A percentile compares a stretch with the other conserved stretches of the same genome.
Evolutionary conservation across 2,329 filamentous ascomycete species (phyloP).

Genomic region (Colletotrichum salicis): DNA sequence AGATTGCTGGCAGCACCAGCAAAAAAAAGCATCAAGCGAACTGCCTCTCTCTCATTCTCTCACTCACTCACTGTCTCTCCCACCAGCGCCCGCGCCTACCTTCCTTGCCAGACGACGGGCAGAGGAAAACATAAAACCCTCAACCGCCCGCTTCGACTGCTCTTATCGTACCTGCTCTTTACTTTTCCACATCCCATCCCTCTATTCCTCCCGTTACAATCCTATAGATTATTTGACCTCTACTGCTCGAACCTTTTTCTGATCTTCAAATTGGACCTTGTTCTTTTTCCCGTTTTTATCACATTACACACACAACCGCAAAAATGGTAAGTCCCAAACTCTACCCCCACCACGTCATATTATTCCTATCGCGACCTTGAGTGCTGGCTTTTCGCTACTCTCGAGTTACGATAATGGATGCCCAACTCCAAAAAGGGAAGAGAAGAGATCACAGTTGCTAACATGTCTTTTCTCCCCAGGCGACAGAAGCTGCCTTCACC

Average conservation of each 20-base stretch:
- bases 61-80: slow-evolving; percentile 3
- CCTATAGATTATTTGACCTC: slow-evolving; percentile 20
- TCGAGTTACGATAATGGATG: background rate
- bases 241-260: background rate
- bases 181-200: slow-evolving; percentile 11
- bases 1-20: slow-evolving; percentile 4
- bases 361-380: background rate
- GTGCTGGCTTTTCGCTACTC: background rate
- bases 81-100: slow-evolving; percentile 12
- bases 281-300: slow-evolving; percentile 9
- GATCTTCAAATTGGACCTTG: background rate
- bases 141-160: slow-evolving; percentile 30
- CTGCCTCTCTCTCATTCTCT: background rate
- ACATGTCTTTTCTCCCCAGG: slow-evolving; percentile 37
- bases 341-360: background rate
- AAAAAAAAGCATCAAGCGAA: slow-evolving; percentile 23
- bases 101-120: slow-evolving; percentile 7
- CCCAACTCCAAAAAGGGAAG: background rate
- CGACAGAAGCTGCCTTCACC: slow-evolving; percentile 42
- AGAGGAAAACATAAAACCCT: slow-evolving; percentile 39
- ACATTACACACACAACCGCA: slow-evolving; percentile 32
- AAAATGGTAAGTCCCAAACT: slow-evolving; percentile 39
- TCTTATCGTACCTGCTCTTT: slow-evolving; percentile 11
- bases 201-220: slow-evolving; percentile 3
- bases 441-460: slow-evolving; percentile 21